A percentile compares a stretch with the other conserved stretches of the same genome.
Conservation (phyloP, 148 eudicot genomes). For the Agrostemma githago region DNA sequence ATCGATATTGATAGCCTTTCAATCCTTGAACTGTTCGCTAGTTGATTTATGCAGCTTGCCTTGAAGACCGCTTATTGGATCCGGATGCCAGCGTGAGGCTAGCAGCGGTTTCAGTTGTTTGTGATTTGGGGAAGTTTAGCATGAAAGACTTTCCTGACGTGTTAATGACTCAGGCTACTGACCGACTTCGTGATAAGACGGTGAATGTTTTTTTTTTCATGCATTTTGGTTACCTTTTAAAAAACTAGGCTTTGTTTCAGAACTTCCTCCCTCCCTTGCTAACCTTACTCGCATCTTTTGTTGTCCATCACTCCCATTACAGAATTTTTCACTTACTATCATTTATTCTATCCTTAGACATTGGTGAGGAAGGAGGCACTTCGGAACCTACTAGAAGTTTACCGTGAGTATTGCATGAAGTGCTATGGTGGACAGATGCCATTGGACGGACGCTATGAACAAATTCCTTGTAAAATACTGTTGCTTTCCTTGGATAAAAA, state of each 20-base stretch:
- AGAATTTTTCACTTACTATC: conserved; percentile 1
- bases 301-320: background rate
- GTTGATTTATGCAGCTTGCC: conserved; percentile 49
- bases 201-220: conserved; percentile 28
- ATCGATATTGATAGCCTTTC: background rate
- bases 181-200: conserved; percentile 91
- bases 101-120: conserved; percentile 65
- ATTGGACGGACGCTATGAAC: conserved; percentile 51
- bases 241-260: background rate
- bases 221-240: conserved; percentile 1
- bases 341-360: conserved; percentile 38
- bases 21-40: background rate
- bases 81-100: conserved; percentile 76
- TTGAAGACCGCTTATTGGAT: conserved; percentile 72
- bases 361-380: conserved; percentile 79
- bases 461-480: conserved; percentile 76
- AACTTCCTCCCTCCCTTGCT: background rate
- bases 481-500: conserved; percentile 78
- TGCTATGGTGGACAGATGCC: conserved; percentile 46
- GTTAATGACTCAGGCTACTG: conserved; percentile 49
- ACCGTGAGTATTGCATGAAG: conserved; percentile 71
- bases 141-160: conserved; percentile 43
- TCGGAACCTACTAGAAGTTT: conserved; percentile 69
- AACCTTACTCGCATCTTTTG: conserved; percentile 9
- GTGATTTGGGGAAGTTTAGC: conserved; percentile 64